Conservation (phyloP, 495 filamentous ascomycete genomes). For the Trichodelitschia bisporula region DNA sequence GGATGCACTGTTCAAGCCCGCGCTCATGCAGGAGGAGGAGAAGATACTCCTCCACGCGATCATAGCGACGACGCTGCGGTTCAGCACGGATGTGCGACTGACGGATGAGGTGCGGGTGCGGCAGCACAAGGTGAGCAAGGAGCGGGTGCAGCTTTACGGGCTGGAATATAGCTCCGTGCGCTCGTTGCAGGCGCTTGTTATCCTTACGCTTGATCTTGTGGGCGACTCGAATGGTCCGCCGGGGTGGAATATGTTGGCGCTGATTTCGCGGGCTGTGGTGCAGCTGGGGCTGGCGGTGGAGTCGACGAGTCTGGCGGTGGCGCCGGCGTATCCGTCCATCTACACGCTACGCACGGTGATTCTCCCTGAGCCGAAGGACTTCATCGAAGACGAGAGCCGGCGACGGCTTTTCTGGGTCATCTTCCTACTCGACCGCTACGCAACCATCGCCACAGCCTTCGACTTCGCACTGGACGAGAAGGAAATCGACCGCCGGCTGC, state of each 20-base stretch:
- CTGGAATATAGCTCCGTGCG: constrained; percentile 75
- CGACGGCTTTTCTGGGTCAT: constrained; percentile 82
- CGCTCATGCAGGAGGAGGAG: constrained; percentile 52
- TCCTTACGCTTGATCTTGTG: constrained; percentile 53
- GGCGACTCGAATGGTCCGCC: constrained; percentile 65
- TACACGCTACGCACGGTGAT: constrained; percentile 65
- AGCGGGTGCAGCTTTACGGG: constrained; percentile 61
- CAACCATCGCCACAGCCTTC: constrained; percentile 69
- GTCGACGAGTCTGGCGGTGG: constrained; percentile 39
- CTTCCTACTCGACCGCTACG: constrained; percentile 68
- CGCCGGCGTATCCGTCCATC: constrained; percentile 55
- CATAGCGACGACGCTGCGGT: constrained; percentile 64
- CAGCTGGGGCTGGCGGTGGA: constrained; percentile 67
- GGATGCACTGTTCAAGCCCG: constrained; percentile 57
- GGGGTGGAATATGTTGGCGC: constrained; percentile 68
- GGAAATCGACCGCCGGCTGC: constrained; percentile 67
- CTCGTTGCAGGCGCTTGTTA: constrained; percentile 61
- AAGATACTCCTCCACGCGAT: constrained; percentile 68
- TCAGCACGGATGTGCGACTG: constrained; percentile 48
- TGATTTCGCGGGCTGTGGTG: constrained; percentile 67
- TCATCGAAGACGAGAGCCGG: constrained; percentile 69
- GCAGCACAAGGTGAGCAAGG: constrained; percentile 58
- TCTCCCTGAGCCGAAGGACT: constrained; percentile 56
- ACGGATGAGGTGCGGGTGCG: constrained; percentile 41
- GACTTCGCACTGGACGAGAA: constrained; percentile 72